phyloP scores from a whole-genome alignment of 1,284 basidiomycete species.

The Hypsizygus ulmarius region DNA sequence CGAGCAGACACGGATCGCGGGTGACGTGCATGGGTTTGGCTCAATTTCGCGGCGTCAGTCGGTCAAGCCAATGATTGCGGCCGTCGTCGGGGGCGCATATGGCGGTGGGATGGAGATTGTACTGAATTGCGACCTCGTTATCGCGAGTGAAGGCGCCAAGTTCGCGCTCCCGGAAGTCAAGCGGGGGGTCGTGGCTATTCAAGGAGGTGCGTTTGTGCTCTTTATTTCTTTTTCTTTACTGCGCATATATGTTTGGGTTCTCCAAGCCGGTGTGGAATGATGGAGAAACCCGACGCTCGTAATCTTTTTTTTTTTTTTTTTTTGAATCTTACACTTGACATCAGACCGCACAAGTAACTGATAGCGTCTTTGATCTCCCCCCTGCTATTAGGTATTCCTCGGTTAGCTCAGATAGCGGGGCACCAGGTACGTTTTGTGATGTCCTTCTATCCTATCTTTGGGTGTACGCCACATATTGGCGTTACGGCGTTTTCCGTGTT shows the following conservation, averaged over 20 bases:
- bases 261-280: too few relatives aligned
- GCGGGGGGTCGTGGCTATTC: slow-evolving; percentile 72
- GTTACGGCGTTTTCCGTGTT: slow-evolving; percentile 1
- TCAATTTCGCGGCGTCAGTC: slow-evolving; percentile 69
- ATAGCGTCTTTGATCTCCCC: too few relatives aligned
- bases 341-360: background rate
- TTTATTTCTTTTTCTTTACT: too few relatives aligned
- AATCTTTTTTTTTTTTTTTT: slow-evolving; percentile 23
- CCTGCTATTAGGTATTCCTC: slow-evolving; percentile 55
- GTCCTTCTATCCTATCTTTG: background rate
- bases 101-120: slow-evolving; percentile 82
- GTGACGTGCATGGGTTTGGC: slow-evolving; percentile 67
- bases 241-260: too few relatives aligned
- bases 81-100: slow-evolving; percentile 77
- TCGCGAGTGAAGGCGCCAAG: slow-evolving; percentile 69
- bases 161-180: slow-evolving; percentile 83
- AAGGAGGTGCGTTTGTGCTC: slow-evolving; percentile 68
- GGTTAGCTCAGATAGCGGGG: slow-evolving; percentile 57
- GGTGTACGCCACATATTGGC: background rate
- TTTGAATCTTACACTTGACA: slow-evolving; percentile 1
- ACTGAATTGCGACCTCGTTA: slow-evolving; percentile 80
- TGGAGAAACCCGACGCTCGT: background rate
- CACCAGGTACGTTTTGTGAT: slow-evolving; percentile 55
- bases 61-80: slow-evolving; percentile 79
- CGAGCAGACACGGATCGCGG: slow-evolving; percentile 41